Percentiles rank a stretch among this genome's conserved stretches.
These are phyloP conservation scores for Diplogelasinospora grovesii DNA, from an alignment of 495 filamentous ascomycete genomes.

Conservation along the genomic window DNA sequence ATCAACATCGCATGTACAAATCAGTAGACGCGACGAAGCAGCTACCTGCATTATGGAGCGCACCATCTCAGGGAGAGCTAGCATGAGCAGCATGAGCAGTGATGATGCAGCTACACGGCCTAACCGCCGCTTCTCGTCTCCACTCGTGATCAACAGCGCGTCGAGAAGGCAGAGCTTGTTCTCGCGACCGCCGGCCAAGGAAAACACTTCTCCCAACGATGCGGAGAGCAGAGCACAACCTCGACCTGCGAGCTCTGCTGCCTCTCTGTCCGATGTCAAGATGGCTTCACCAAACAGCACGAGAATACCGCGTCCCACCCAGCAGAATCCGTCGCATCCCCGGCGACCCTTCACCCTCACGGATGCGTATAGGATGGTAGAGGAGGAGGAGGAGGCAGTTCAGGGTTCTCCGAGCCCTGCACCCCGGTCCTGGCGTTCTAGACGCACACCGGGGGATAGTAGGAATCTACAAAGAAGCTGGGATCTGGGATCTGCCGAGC, in stretches of 20 bases:
- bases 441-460: constrained; percentile 21
- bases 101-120: constrained; percentile 4
- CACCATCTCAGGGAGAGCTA: constrained; percentile 7
- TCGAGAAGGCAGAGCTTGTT: constrained; percentile 18
- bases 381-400: constrained; percentile 35
- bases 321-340: constrained; percentile 20
- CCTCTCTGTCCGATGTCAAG: constrained; percentile 11
- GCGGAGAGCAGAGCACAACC: neutral
- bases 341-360: constrained; percentile 30
- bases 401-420: constrained; percentile 44
- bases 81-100: too few species aligned
- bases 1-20: neutral
- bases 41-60: constrained; percentile 20
- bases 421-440: constrained; percentile 30
- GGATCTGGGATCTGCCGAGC: constrained; percentile 3
- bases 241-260: constrained; percentile 6
- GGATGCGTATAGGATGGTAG: constrained; percentile 38
- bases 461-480: constrained; percentile 12
- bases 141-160: constrained; percentile 19
- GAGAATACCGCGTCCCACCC: constrained; percentile 33
- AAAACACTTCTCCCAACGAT: constrained; percentile 2
- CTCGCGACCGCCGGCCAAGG: constrained; percentile 15
- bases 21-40: neutral
- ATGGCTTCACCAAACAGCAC: constrained; percentile 26
- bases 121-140: constrained; percentile 17